phyloP scores from a whole-genome alignment of 2,329 filamentous ascomycete genomes.

The Fusarium heterosporum region DNA sequence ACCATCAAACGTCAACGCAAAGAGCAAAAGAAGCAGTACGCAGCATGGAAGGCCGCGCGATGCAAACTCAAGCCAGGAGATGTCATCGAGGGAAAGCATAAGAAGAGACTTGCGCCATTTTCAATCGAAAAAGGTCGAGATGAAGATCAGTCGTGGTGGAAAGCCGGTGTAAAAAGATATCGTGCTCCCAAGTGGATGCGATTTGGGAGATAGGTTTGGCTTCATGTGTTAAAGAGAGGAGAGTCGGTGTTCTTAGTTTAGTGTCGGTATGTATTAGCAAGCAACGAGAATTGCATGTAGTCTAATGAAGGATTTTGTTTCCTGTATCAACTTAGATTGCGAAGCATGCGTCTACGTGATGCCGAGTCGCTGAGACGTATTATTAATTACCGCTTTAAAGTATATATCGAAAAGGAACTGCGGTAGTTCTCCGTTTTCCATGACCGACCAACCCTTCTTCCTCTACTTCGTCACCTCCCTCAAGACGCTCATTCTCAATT shows the following conservation, averaged over 20 bases:
- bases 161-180: conserved; percentile 51
- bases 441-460: conserved; percentile 56
- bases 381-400: conserved; percentile 48
- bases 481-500: conserved; percentile 46
- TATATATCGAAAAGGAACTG: conserved; percentile 60
- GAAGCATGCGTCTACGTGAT: neutral
- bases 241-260: conserved; percentile 4
- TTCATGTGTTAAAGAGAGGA: neutral
- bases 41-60: conserved; percentile 47
- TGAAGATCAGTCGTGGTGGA: conserved; percentile 52
- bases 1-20: conserved; percentile 46
- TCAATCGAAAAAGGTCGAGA: conserved; percentile 41
- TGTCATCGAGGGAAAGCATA: conserved; percentile 42
- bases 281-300: conserved; percentile 20
- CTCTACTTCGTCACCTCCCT: conserved; percentile 48
- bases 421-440: conserved; percentile 37
- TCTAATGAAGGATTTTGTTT: conserved; percentile 18
- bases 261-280: conserved; percentile 28
- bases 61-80: conserved; percentile 43
- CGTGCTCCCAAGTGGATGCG: conserved; percentile 50
- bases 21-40: conserved; percentile 44
- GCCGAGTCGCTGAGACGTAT: neutral
- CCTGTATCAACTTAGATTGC: neutral
- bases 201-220: conserved; percentile 37
- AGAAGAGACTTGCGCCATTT: conserved; percentile 44